Evolutionary conservation across 371 early-diverging fungal genomes (phyloP).

Genomic region (Gilbertella persicaria): DNA sequence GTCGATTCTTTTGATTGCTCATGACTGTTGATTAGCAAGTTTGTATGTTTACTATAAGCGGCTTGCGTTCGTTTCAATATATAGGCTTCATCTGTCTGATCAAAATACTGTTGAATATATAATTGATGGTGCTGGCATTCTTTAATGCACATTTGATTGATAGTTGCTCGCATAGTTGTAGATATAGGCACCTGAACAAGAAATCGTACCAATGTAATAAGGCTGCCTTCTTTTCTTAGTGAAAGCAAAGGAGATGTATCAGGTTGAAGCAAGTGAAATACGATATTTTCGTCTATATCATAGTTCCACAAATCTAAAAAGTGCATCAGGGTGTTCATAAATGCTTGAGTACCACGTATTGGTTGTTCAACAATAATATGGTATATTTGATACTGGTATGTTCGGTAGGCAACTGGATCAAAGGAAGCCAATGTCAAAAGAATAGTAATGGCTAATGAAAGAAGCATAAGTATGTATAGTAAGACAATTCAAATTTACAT

Average conservation of each 20-base stretch:
- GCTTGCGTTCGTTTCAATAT: too few relatives aligned
- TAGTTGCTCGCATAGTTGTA: neutral
- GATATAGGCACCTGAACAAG: conserved; percentile 16
- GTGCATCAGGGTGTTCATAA: conserved; percentile 26
- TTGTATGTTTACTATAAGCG: too few relatives aligned
- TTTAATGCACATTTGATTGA: conserved; percentile 1
- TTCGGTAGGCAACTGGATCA: conserved; percentile 6
- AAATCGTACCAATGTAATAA: conserved; percentile 23
- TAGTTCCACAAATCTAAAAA: conserved; percentile 27
- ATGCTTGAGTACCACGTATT: conserved; percentile 2
- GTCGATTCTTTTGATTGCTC: too few relatives aligned
- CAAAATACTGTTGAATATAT: too few relatives aligned
- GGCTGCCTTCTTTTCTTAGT: conserved; percentile 7
- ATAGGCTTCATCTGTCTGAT: too few relatives aligned
- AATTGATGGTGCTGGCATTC: neutral
- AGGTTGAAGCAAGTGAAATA: conserved; percentile 20
- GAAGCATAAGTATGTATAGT: neutral
- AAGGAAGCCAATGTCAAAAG: conserved; percentile 1
- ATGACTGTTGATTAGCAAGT: too few relatives aligned
- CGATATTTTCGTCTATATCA: conserved; percentile 23
- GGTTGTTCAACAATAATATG: conserved; percentile 10
- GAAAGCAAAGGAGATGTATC: conserved; percentile 25
- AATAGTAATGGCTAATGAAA: conserved; percentile 1
- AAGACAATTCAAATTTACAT: conserved; percentile 18
- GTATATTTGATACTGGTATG: conserved; percentile 31